Base-by-base conservation (phyloP, 2,329 filamentous ascomycete genomes). In the Boeremia lycopersici region DNA sequence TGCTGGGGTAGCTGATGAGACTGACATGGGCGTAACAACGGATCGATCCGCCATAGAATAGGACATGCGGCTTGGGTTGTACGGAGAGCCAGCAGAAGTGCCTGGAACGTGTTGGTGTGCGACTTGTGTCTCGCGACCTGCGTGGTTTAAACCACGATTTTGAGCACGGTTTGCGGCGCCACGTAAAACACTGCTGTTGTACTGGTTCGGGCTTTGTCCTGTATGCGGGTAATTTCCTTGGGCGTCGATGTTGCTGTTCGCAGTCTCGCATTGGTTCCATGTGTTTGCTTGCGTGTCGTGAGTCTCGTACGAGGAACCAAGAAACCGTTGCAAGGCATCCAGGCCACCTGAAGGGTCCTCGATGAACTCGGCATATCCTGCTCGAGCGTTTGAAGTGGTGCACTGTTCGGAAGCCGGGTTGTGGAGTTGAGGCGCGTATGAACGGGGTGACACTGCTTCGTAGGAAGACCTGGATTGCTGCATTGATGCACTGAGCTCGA, bases 211-310 rank as follows among this genome's bases (percentile, higher is more conserved):
- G 31, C 55, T 56, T 39, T 35, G 50, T 28, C 47, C 53, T 36
- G 46, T 31, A 31, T 53, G 45, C 48, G 43, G 44, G 38, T 13
- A 17, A 9, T 12, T 55, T 53, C 52, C 42, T 38, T 60, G 42
- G 34, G 34, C 17, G 9, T 58, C 54, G 12, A 56, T 36, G n/a
- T 42, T 36, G 44, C 45, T 25, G 23, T 35, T 50, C 17, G 57
- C 40, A 33, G 42, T 17, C 13, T 33, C 38, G 43, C 44, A 49
- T 56, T 64, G 65, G 58, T 44, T 45, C 19, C 46, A 42, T n/a
- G 56, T 52, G 62, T 63, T 64, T 68, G 63, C 45, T 36, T 48
- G 41, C 11, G 25, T 47, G 36, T 42, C 17, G 28, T 43, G 36
- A 3, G 19, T 40, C 11, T 50, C 46, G 33, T 40, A 28, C 26